phyloP scores from a whole-genome alignment of 208 protist genomes.

The Balamuthia mandrillaris region DNA sequence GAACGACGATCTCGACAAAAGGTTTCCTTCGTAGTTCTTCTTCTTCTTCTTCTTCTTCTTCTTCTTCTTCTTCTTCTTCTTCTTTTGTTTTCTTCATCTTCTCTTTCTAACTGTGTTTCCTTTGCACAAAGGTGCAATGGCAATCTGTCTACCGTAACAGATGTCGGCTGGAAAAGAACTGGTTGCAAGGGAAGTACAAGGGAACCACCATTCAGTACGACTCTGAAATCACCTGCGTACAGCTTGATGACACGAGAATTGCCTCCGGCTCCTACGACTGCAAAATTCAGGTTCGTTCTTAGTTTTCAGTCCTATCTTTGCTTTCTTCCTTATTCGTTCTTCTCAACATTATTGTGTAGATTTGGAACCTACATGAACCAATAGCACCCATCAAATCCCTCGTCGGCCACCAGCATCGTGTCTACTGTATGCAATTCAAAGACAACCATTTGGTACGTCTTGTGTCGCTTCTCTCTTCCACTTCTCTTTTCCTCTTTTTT shows the following conservation, averaged over 20 bases:
- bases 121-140: not conserved
- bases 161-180: not conserved
- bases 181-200: not conserved
- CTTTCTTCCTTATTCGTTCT: too few species aligned
- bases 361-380: not conserved
- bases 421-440: slow-evolving; percentile 7
- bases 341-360: too few species aligned
- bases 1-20: not conserved
- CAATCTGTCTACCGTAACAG: not conserved
- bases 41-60: not conserved
- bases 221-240: slow-evolving; percentile 4
- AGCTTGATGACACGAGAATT: not conserved
- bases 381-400: not conserved
- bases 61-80: not conserved
- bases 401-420: not conserved
- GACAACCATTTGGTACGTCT: not conserved
- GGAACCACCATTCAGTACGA: not conserved
- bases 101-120: not conserved
- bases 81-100: too few species aligned
- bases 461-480: too few species aligned
- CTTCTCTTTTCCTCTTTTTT: too few species aligned
- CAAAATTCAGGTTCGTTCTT: not conserved
- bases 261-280: slow-evolving; percentile 18
- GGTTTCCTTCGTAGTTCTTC: not conserved
- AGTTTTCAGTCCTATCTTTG: too few species aligned